These are phyloP conservation scores for Mycena crocata DNA, from an alignment of 768 basidiomycete species.

Conservation along the genomic window DNA sequence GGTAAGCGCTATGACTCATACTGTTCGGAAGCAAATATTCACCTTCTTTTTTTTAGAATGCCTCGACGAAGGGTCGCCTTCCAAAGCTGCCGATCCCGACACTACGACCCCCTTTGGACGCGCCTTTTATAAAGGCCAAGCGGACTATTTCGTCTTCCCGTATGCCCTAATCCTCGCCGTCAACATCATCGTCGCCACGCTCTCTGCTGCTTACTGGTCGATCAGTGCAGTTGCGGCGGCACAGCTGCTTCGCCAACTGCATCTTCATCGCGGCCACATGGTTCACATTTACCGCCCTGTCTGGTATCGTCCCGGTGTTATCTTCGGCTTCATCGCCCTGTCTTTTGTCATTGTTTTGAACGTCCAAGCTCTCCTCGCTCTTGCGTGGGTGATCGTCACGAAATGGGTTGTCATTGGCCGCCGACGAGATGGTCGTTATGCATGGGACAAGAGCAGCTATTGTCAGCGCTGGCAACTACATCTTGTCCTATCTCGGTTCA, in stretches of 20 bases:
- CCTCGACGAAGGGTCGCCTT: conserved; percentile 26
- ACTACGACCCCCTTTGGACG: conserved; percentile 56
- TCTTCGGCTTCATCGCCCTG: conserved; percentile 53
- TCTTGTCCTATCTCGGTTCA: conserved; percentile 48
- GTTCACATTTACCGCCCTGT: conserved; percentile 47
- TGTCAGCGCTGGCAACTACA: conserved; percentile 65
- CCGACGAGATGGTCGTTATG: conserved; percentile 50
- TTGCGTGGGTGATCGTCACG: conserved; percentile 54
- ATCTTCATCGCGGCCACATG: conserved; percentile 41
- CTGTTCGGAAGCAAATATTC: not conserved
- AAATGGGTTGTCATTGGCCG: conserved; percentile 59
- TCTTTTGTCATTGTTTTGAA: conserved; percentile 53
- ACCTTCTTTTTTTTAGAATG: conserved; percentile 18
- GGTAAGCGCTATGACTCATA: conserved; percentile 39
- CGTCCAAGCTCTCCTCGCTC: conserved; percentile 49
- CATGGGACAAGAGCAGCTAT: conserved; percentile 61
- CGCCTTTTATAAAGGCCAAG: conserved; percentile 55
- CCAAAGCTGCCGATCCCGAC: conserved; percentile 41
- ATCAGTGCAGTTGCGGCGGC: conserved; percentile 52
- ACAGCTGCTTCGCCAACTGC: conserved; percentile 49
- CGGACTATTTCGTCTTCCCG: conserved; percentile 55
- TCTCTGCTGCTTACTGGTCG: conserved; percentile 57
- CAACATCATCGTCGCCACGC: conserved; percentile 50
- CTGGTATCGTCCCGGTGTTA: conserved; percentile 54
- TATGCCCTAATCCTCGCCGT: conserved; percentile 49